A percentile compares a stretch with the other conserved stretches of the same genome.
Evolutionary conservation across 116 monocot species (phyloP).

Genomic region (Cymodocea nodosa): DNA sequence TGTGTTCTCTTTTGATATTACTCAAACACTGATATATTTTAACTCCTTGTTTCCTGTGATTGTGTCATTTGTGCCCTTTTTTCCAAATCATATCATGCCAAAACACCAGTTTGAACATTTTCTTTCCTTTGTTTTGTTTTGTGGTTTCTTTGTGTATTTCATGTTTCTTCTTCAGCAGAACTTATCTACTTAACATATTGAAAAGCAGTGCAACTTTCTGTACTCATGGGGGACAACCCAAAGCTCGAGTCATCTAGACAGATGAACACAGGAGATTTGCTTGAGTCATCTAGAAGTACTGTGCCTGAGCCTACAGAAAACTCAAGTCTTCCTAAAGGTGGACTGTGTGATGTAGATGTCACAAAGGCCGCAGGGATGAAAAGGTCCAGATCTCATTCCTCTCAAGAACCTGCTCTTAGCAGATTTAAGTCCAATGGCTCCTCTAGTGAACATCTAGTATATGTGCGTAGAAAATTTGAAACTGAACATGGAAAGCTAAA

Average conservation of each 20-base stretch:
- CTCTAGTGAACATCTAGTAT: constrained; percentile 44
- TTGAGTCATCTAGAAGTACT: constrained; percentile 19
- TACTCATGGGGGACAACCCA: neutral
- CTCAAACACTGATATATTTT: no score
- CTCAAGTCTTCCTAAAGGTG: constrained; percentile 21
- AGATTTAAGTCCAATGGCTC: constrained; percentile 11
- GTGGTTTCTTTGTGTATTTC: no score
- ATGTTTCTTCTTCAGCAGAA: no score
- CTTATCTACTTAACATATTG: neutral
- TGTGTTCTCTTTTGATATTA: no score
- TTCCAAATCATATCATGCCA: no score
- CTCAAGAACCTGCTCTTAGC: constrained; percentile 14
- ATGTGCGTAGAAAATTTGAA: constrained; percentile 57
- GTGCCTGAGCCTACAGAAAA: constrained; percentile 10
- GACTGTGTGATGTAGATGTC: constrained; percentile 12
- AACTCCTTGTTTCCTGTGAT: no score
- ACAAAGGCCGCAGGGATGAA: constrained; percentile 35
- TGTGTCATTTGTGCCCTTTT: no score
- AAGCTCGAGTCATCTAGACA: constrained; percentile 19
- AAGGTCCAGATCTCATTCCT: constrained; percentile 29
- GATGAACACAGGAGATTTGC: constrained; percentile 34
- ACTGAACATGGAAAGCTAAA: constrained; percentile 31
- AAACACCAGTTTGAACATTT: no score
- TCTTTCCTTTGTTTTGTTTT: no score
- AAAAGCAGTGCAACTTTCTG: neutral